phyloP scores from a whole-genome alignment of 148 eudicot species.

The Suaeda aralocaspica region DNA sequence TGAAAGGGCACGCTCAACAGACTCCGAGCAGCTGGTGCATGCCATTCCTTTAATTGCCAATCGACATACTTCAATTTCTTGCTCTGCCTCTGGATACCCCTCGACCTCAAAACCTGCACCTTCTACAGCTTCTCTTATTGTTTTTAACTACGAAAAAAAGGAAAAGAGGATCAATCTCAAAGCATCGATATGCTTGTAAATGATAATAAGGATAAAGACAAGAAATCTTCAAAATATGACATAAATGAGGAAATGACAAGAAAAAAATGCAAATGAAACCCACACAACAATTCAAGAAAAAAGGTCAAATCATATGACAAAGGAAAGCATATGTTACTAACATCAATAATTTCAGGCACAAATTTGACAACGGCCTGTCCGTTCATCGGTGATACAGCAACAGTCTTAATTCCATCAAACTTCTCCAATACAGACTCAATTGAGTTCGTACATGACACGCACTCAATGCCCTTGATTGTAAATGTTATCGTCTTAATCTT shows the following conservation, averaged over 20 bases:
- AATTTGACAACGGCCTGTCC: slow-evolving; percentile 73
- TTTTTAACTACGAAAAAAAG: slow-evolving; percentile 46
- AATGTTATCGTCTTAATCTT: slow-evolving; percentile 40
- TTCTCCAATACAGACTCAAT: slow-evolving; percentile 58
- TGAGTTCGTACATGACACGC: slow-evolving; percentile 67
- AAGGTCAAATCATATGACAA: background rate
- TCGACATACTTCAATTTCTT: slow-evolving; percentile 73
- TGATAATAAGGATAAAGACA: background rate
- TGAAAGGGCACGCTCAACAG: slow-evolving; percentile 71
- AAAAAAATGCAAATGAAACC: background rate
- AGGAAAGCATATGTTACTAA: slow-evolving; percentile 28
- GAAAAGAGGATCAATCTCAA: slow-evolving; percentile 1
- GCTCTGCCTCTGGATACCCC: slow-evolving; percentile 62
- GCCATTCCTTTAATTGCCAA: slow-evolving; percentile 88
- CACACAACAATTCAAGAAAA: background rate
- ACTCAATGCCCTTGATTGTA: slow-evolving; percentile 56
- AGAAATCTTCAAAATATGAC: background rate
- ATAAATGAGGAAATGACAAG: background rate
- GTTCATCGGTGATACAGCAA: slow-evolving; percentile 58
- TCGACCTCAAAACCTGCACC: slow-evolving; percentile 71
- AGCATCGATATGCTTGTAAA: background rate
- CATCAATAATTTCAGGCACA: slow-evolving; percentile 49
- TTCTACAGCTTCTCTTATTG: slow-evolving; percentile 75
- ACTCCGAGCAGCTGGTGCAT: slow-evolving; percentile 95
- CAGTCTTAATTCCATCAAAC: slow-evolving; percentile 59